A percentile compares a stretch with the other conserved stretches of the same genome.
Conservation (phyloP, 2,329 filamentous ascomycete species). For the Alternaria hordeiaustralica region DNA sequence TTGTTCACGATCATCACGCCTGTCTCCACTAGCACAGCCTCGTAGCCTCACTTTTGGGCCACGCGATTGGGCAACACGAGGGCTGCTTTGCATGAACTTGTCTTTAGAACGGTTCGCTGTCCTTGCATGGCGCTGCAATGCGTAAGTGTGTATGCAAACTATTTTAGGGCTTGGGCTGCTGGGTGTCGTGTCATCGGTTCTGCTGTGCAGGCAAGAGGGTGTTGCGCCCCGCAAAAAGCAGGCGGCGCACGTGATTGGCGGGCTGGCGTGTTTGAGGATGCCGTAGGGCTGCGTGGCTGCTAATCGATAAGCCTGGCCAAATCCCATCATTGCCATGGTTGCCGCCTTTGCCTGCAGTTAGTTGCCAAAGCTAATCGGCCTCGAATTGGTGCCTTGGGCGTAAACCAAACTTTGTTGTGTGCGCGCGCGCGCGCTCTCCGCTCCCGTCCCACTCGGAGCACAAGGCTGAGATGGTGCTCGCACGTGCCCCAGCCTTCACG, state of each 20-base stretch:
- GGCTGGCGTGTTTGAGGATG: not conserved
- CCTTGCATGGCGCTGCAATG: slow-evolving; percentile 7
- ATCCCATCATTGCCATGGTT: not conserved
- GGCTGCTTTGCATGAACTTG: slow-evolving; percentile 30
- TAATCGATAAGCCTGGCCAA: slow-evolving; percentile 2
- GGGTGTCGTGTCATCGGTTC: slow-evolving; percentile 15
- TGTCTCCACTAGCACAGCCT: slow-evolving; percentile 23
- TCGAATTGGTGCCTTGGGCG: not conserved
- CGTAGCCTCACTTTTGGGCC: slow-evolving; percentile 13
- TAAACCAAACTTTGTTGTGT: not conserved
- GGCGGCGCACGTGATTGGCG: not conserved
- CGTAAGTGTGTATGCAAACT: slow-evolving; percentile 1
- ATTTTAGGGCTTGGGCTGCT: slow-evolving; percentile 10
- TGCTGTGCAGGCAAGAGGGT: slow-evolving; percentile 15
- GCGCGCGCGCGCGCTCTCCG: not conserved
- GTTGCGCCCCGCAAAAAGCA: slow-evolving; percentile 23
- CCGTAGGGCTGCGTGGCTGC: not conserved
- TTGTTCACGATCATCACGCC: slow-evolving; percentile 14
- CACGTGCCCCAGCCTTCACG: slow-evolving; percentile 3
- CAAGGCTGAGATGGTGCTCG: slow-evolving; percentile 5
- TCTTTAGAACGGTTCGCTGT: slow-evolving; percentile 26
- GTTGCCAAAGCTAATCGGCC: not conserved
- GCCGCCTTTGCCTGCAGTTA: not conserved
- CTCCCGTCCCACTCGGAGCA: slow-evolving; percentile 2
- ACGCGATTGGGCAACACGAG: slow-evolving; percentile 13